Conservation (phyloP, 106 monocot species). For the Gastrodia elata region DNA sequence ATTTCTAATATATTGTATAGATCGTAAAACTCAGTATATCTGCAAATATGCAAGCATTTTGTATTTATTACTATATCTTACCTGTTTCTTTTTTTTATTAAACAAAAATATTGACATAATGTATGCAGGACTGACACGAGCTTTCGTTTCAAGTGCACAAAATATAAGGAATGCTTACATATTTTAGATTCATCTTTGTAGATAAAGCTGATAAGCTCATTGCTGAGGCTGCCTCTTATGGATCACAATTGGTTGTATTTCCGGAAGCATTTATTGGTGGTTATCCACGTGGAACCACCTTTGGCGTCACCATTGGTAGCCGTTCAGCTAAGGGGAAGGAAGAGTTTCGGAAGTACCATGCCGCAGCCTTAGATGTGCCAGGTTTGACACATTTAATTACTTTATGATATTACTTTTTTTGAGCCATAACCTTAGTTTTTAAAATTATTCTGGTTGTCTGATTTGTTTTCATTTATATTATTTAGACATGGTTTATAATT, state of each 20-base stretch:
- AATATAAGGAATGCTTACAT: background rate
- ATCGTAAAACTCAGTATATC: background rate
- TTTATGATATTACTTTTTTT: too few relatives aligned
- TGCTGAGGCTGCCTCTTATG: slow-evolving; percentile 67
- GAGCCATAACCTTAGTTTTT: too few relatives aligned
- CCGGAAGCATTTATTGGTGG: slow-evolving; percentile 97
- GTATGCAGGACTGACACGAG: background rate
- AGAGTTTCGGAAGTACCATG: slow-evolving; percentile 85
- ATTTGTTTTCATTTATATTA: background rate
- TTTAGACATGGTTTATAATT: background rate
- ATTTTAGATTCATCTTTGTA: slow-evolving; percentile 13
- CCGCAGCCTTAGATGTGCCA: slow-evolving; percentile 83
- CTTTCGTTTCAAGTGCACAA: background rate
- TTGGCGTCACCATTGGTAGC: slow-evolving; percentile 73
- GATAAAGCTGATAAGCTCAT: slow-evolving; percentile 85
- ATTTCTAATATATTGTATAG: background rate
- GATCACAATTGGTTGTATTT: slow-evolving; percentile 87
- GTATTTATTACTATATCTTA: background rate
- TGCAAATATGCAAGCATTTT: background rate
- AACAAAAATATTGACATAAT: background rate
- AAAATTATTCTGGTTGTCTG: background rate
- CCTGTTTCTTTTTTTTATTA: background rate
- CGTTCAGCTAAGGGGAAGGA: slow-evolving; percentile 80
- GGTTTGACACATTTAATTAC: too few relatives aligned
- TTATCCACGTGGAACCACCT: slow-evolving; percentile 80